Conservation (phyloP, 192 early-diverging fungal genomes). For the Radiomyces spectabilis region DNA sequence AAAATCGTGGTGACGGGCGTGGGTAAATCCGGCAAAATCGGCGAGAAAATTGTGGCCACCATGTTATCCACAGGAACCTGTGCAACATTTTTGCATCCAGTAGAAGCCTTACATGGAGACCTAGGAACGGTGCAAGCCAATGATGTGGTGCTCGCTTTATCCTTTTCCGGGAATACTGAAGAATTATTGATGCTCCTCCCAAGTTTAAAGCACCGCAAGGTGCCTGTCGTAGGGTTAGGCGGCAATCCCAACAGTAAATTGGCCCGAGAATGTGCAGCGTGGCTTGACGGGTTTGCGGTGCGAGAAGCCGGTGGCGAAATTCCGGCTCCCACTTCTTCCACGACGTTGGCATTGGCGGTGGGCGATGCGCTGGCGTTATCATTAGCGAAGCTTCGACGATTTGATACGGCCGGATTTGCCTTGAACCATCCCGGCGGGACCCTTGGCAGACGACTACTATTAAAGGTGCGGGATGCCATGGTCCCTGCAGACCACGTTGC, state of each 20-base stretch:
- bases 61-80: slow-evolving; percentile 30
- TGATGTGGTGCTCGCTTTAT: slow-evolving; percentile 33
- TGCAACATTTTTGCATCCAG: slow-evolving; percentile 36
- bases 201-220: slow-evolving; percentile 25
- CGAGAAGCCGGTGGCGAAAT: slow-evolving; percentile 26
- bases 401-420: slow-evolving; percentile 30
- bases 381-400: slow-evolving; percentile 24
- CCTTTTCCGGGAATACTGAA: slow-evolving; percentile 39
- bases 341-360: slow-evolving; percentile 35
- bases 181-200: slow-evolving; percentile 31
- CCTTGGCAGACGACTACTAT: slow-evolving; percentile 22
- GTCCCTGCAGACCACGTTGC: slow-evolving; percentile 5
- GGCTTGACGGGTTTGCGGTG: slow-evolving; percentile 33
- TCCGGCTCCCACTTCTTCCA: slow-evolving; percentile 38
- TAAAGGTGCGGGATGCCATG: slow-evolving; percentile 33
- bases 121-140: slow-evolving; percentile 23
- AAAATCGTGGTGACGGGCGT: slow-evolving; percentile 40
- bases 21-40: slow-evolving; percentile 42
- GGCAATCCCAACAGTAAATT: slow-evolving; percentile 32
- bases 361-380: slow-evolving; percentile 36
- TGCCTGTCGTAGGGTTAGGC: slow-evolving; percentile 32
- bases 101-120: slow-evolving; percentile 40
- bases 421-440: slow-evolving; percentile 41
- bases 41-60: slow-evolving; percentile 35
- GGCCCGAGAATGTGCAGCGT: slow-evolving; percentile 29